Conservation (phyloP, 2,329 filamentous ascomycete species). For the Mycosphaerella sp. region DNA sequence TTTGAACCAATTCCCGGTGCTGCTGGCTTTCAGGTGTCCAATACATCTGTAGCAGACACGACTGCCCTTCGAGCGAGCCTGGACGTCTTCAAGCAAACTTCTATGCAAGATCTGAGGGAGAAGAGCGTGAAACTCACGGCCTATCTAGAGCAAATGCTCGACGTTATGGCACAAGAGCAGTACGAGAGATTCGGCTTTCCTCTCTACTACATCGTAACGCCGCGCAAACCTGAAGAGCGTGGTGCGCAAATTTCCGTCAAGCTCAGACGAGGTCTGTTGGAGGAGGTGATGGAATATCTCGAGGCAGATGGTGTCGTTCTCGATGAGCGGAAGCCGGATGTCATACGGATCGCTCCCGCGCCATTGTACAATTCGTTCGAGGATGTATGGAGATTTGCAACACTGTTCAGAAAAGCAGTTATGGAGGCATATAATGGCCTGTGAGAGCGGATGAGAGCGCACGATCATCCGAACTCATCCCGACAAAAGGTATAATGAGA, state of each 20-base stretch:
- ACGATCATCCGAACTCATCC: no score
- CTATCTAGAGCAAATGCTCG: constrained; percentile 66
- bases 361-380: constrained; percentile 76
- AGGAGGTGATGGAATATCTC: constrained; percentile 57
- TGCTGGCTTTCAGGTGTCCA: constrained; percentile 76
- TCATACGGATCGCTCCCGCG: constrained; percentile 75
- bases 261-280: constrained; percentile 61
- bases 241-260: constrained; percentile 75
- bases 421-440: constrained; percentile 29
- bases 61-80: constrained; percentile 67
- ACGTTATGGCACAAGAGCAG: constrained; percentile 17
- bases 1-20: constrained; percentile 75
- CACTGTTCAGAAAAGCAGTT: constrained; percentile 48
- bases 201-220: constrained; percentile 57
- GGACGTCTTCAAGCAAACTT: constrained; percentile 65
- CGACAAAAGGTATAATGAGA: no score
- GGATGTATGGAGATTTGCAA: constrained; percentile 61
- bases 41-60: constrained; percentile 72
- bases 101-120: constrained; percentile 59
- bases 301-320: constrained; percentile 65
- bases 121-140: constrained; percentile 68
- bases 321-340: constrained; percentile 78
- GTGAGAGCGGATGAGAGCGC: no score
- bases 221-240: constrained; percentile 58
- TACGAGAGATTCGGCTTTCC: constrained; percentile 5